Conservation (phyloP, 1,284 basidiomycete species). For the Golubevia sp. region DNA sequence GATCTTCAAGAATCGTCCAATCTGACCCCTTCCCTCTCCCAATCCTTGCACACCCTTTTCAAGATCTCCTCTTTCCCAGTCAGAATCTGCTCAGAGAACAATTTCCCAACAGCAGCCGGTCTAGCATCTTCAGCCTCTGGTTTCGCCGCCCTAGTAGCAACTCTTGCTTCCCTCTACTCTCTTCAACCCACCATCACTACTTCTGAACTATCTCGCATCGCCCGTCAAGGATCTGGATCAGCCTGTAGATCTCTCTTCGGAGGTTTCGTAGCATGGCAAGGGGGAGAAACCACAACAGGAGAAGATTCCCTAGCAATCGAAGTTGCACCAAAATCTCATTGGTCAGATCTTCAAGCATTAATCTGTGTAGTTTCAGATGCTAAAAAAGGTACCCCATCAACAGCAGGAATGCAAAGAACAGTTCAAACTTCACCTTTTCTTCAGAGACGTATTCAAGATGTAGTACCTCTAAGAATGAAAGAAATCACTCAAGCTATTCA, state of each 20-base stretch:
- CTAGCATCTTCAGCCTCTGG: constrained; percentile 96
- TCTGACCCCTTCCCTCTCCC: constrained; percentile 5
- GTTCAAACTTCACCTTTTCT: constrained; percentile 89
- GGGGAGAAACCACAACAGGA: constrained; percentile 74
- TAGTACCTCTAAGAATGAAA: constrained; percentile 87
- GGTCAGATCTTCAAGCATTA: constrained; percentile 86
- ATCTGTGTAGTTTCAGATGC: constrained; percentile 96
- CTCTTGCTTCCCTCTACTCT: constrained; percentile 82
- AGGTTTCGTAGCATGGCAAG: constrained; percentile 95
- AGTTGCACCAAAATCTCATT: constrained; percentile 71
- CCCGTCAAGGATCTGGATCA: constrained; percentile 94
- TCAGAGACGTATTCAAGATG: constrained; percentile 81
- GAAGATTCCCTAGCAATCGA: constrained; percentile 85
- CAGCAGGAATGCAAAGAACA: constrained; percentile 94
- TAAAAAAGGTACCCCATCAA: constrained; percentile 95
- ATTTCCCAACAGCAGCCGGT: constrained; percentile 98
- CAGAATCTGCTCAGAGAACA: constrained; percentile 93
- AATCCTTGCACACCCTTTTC: constrained; percentile 3
- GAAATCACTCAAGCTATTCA: constrained; percentile 80
- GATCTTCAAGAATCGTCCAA: no score
- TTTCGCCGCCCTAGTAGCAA: constrained; percentile 90
- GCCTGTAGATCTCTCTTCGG: constrained; percentile 97
- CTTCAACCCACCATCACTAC: constrained; percentile 70
- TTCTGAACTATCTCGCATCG: constrained; percentile 82
- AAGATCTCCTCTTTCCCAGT: no score